Percentiles rank a stretch among this genome's conserved stretches.
Conservation (phyloP, 2,329 filamentous ascomycete genomes). For the Cladosporium velox region DNA sequence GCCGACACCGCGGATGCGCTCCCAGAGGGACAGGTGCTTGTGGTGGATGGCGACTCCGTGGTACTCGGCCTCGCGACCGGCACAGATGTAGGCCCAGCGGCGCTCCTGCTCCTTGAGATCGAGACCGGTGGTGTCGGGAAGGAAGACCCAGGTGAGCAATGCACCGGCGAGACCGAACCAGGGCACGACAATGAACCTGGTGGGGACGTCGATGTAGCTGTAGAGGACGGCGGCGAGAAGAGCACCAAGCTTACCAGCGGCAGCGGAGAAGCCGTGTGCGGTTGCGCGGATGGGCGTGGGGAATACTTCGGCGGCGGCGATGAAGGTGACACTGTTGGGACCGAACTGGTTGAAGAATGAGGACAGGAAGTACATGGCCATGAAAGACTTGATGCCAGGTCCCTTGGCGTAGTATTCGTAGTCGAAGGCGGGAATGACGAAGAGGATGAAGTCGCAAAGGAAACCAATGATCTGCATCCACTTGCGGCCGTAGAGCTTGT, state of each 20-base stretch:
- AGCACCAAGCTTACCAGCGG: slow-evolving; percentile 84
- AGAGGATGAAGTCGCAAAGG: slow-evolving; percentile 89
- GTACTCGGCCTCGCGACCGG: slow-evolving; percentile 77
- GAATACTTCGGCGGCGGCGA: slow-evolving; percentile 94
- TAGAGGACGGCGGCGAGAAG: slow-evolving; percentile 85
- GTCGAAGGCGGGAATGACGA: slow-evolving; percentile 86
- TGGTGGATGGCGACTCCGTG: slow-evolving; percentile 92
- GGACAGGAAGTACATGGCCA: slow-evolving; percentile 96
- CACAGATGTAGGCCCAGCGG: slow-evolving; percentile 83
- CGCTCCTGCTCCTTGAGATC: slow-evolving; percentile 97
- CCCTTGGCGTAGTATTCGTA: slow-evolving; percentile 77
- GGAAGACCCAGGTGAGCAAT: slow-evolving; percentile 78
- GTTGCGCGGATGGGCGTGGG: slow-evolving; percentile 90
- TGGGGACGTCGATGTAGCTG: slow-evolving; percentile 86
- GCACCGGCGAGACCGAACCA: slow-evolving; percentile 93
- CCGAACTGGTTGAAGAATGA: slow-evolving; percentile 99
- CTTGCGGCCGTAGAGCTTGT: slow-evolving; percentile 95
- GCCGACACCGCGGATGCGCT: slow-evolving; percentile 74
- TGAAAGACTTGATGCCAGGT: slow-evolving; percentile 79
- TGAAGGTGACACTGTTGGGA: slow-evolving; percentile 93
- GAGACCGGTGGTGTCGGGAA: slow-evolving; percentile 95
- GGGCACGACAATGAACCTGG: slow-evolving; percentile 87
- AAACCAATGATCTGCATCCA: slow-evolving; percentile 96
- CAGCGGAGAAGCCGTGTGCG: slow-evolving; percentile 93
- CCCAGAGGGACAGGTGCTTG: slow-evolving; percentile 82